A percentile compares a stretch with the other conserved stretches of the same genome.
These are phyloP conservation scores for Immersiella caudata DNA, from an alignment of 495 filamentous ascomycete genomes.

Conservation along the genomic window DNA sequence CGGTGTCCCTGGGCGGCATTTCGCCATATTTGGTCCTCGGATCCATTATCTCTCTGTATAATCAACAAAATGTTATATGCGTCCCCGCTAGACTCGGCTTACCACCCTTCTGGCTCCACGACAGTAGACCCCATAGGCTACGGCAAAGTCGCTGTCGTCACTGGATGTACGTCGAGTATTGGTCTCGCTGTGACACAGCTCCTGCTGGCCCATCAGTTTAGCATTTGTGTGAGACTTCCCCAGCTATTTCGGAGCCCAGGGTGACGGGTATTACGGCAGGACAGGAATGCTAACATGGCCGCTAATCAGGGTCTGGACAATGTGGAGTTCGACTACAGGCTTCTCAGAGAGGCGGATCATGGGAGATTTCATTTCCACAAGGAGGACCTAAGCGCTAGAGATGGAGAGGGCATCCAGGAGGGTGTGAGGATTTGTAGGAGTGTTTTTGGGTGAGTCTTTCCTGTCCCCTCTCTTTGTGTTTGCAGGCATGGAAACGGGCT, in stretches of 20 bases:
- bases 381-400: constrained; percentile 33
- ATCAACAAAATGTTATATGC: constrained; percentile 32
- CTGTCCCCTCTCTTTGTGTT: constrained; percentile 6
- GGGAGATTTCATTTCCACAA: constrained; percentile 41
- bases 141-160: constrained; percentile 43
- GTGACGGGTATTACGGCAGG: too few relatives aligned
- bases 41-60: not conserved
- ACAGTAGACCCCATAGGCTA: constrained; percentile 34
- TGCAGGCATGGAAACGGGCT: too few relatives aligned
- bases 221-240: constrained; percentile 30
- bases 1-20: too few relatives aligned
- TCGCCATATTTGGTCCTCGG: too few relatives aligned
- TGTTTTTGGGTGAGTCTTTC: constrained; percentile 37
- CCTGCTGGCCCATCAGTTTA: constrained; percentile 43
- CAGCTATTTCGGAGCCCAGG: not conserved
- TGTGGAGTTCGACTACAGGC: constrained; percentile 33
- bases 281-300: too few relatives aligned
- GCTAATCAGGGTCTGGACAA: constrained; percentile 38
- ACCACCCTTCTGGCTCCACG: constrained; percentile 12
- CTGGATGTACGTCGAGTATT: constrained; percentile 48
- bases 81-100: constrained; percentile 29
- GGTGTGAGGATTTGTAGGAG: constrained; percentile 34
- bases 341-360: constrained; percentile 33
- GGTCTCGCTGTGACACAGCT: constrained; percentile 44
- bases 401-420: constrained; percentile 35